Evolutionary conservation across 1,284 basidiomycete genomes (phyloP).

Genomic region (Ganoderma sp.): DNA sequence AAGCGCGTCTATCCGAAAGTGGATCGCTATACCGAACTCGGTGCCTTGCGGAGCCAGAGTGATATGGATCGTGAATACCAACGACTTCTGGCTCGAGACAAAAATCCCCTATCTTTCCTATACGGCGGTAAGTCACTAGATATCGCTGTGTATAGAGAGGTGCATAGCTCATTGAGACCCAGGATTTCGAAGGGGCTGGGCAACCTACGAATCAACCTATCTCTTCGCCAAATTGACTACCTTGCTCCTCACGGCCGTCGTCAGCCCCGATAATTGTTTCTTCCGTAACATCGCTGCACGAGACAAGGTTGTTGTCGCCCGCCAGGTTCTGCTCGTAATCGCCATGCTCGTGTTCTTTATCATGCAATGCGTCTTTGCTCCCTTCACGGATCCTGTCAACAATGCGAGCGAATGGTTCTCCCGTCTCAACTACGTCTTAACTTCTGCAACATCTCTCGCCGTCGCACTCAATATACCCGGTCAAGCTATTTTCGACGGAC

Average conservation of each 20-base stretch:
- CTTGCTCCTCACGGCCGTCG: constrained; percentile 68
- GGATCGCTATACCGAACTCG: constrained; percentile 75
- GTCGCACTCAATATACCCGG: constrained; percentile 63
- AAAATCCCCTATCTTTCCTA: constrained; percentile 73
- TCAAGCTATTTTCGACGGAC: constrained; percentile 59
- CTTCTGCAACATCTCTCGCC: constrained; percentile 65
- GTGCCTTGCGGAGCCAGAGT: constrained; percentile 57
- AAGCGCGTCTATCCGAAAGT: constrained; percentile 65
- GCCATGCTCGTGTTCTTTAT: constrained; percentile 67
- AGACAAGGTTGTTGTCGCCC: constrained; percentile 58
- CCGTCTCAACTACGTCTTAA: constrained; percentile 71
- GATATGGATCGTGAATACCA: constrained; percentile 80
- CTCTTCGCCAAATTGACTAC: constrained; percentile 74
- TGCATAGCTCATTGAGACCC: not conserved
- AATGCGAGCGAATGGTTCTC: constrained; percentile 83
- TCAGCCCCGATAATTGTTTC: constrained; percentile 76
- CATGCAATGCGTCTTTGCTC: constrained; percentile 64
- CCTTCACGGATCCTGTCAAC: constrained; percentile 75
- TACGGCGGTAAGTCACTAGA: constrained; percentile 59
- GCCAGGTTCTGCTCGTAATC: constrained; percentile 68
- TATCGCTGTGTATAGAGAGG: not conserved
- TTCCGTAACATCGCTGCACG: constrained; percentile 60
- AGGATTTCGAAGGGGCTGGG: constrained; percentile 78
- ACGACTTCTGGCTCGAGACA: constrained; percentile 67
- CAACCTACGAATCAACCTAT: constrained; percentile 65